Percentiles rank a stretch among this genome's conserved stretches.
These are phyloP conservation scores for Chytriomyces sp. DNA, from an alignment of 192 early-diverging fungal species.

Conservation along the genomic window DNA sequence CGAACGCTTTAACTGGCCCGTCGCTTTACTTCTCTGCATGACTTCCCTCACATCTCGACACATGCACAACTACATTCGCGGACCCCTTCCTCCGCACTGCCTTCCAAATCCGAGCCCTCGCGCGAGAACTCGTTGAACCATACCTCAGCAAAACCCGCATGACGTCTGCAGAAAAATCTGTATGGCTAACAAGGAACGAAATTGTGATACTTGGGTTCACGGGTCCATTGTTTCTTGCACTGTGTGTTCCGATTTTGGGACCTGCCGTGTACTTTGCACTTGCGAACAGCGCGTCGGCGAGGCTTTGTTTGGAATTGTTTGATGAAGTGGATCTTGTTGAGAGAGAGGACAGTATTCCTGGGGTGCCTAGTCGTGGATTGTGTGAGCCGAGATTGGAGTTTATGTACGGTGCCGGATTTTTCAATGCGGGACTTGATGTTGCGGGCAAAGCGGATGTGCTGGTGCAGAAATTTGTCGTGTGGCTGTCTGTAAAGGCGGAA, in stretches of 20 bases:
- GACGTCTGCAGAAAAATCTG: constrained; percentile 29
- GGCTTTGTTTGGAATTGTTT: constrained; percentile 46
- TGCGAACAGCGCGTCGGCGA: constrained; percentile 36
- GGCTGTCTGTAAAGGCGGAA: neutral
- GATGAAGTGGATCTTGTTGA: constrained; percentile 34
- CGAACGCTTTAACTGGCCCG: constrained; percentile 31
- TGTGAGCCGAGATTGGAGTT: neutral
- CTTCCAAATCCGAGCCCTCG: constrained; percentile 40
- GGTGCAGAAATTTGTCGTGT: neutral
- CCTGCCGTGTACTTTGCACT: constrained; percentile 46
- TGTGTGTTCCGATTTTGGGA: constrained; percentile 42
- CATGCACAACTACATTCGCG: constrained; percentile 43
- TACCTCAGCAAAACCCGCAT: constrained; percentile 45
- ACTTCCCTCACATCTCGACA: constrained; percentile 34
- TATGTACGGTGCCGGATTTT: neutral
- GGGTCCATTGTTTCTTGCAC: constrained; percentile 37
- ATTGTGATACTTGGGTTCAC: constrained; percentile 45
- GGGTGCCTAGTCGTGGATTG: neutral
- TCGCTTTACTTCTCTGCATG: constrained; percentile 26
- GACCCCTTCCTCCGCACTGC: constrained; percentile 35
- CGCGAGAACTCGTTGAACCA: constrained; percentile 50
- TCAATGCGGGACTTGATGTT: neutral
- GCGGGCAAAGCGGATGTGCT: neutral
- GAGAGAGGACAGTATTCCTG: neutral
- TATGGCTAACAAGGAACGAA: constrained; percentile 42